phyloP scores from a whole-genome alignment of 1,139 yeast species.

The Oligophagozyma castellii region DNA sequence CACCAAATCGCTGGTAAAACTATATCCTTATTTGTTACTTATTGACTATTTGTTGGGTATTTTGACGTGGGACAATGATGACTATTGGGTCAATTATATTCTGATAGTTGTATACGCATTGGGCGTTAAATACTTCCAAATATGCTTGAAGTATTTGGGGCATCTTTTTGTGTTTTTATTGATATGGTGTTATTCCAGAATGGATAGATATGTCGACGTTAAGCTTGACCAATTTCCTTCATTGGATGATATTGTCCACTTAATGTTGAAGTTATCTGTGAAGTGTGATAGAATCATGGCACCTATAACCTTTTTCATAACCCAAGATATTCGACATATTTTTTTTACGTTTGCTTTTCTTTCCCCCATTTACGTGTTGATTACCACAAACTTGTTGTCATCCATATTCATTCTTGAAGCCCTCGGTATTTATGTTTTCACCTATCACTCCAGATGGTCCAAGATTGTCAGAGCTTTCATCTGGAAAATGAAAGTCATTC shows the following conservation, averaged over 20 bases:
- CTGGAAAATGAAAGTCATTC: slow-evolving; percentile 67
- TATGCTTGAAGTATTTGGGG: slow-evolving; percentile 61
- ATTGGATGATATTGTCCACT: slow-evolving; percentile 74
- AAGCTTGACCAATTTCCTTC: slow-evolving; percentile 64
- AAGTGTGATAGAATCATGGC: slow-evolving; percentile 63
- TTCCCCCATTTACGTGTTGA: slow-evolving; percentile 70
- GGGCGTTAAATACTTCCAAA: slow-evolving; percentile 63
- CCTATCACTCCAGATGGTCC: slow-evolving; percentile 78
- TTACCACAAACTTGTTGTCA: slow-evolving; percentile 53
- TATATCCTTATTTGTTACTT: slow-evolving; percentile 74
- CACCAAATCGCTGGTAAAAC: slow-evolving; percentile 64
- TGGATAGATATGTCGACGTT: slow-evolving; percentile 36
- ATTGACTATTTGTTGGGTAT: slow-evolving; percentile 58
- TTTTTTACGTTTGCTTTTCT: slow-evolving; percentile 74
- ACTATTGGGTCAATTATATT: slow-evolving; percentile 59
- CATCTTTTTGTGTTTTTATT: slow-evolving; percentile 62
- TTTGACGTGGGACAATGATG: slow-evolving; percentile 85
- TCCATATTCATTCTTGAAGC: slow-evolving; percentile 54
- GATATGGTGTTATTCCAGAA: slow-evolving; percentile 50
- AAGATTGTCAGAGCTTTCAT: slow-evolving; percentile 63
- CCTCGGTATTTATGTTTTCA: slow-evolving; percentile 48
- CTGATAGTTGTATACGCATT: slow-evolving; percentile 44
- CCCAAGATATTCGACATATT: slow-evolving; percentile 67
- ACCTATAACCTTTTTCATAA: slow-evolving; percentile 64
- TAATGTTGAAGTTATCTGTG: slow-evolving; percentile 59